A percentile compares a stretch with the other conserved stretches of the same genome.
Evolutionary conservation across 306 rosid genomes (phyloP).

Genomic region (cucumber (Cucumis sativus)): Cucumber_9930_V3 NC_026657.2:9191501-9192000

Average conservation of each 20-base stretch:
- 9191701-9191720: not conserved
- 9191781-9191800: not conserved
- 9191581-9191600: conserved; percentile 34
- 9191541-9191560: conserved; percentile 57
- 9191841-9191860: no score
- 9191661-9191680: not conserved
- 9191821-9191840: no score
- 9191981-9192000: not conserved
- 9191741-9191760: not conserved
- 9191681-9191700: not conserved
- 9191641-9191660: not conserved
- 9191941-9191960: not conserved
- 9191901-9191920: not conserved
- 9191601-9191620: conserved; percentile 27
- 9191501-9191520: conserved; percentile 67
- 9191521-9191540: conserved; percentile 52
- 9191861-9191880: no score
- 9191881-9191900: no score
- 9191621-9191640: conserved; percentile 35
- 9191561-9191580: conserved; percentile 83
- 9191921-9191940: not conserved
- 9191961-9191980: not conserved
- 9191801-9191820: not conserved
- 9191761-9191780: not conserved
- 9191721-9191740: not conserved